Evolutionary conservation across 768 basidiomycete genomes (phyloP), one percentile per base, ranked within the genome.

Genomic region (Podaxis rugospora): DNA sequence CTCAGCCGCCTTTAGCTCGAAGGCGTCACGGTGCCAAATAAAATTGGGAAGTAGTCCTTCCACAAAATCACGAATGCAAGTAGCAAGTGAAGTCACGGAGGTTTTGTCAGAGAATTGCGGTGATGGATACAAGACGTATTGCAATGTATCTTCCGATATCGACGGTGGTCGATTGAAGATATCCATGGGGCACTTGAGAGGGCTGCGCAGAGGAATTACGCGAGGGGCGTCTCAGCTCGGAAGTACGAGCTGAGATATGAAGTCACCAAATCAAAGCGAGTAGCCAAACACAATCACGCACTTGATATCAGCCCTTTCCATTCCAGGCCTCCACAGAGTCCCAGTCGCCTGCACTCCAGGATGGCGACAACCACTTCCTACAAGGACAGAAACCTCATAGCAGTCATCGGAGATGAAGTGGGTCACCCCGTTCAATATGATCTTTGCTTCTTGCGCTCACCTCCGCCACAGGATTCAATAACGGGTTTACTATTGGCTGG

Each of bases 361-460:
- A 86, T 86, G 84, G 75, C 85, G 55, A 74, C 77, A 23, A 76
- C 69, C 61, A 72, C 80, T 57, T 81, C 87, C 44, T 86, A 80
- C 81, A 89, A 90, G 74, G 89, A 96, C 74, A 84, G 96, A 58
- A 90, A 83, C 63, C 78, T 98, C 44, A 83, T 99, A 44, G 96
- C 97, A 36, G 93, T 95, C 71, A 98, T 99, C 66, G 97, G 96
- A 42, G 97, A 98, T 73, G 97, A 99, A 80, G 96, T 95, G 65
- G 58, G 77, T n/a, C 23, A 14, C 23, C n/a, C 36, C 9, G 16
- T 35, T 25, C 32, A 54, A 42, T 21, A 46, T 60, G 47, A 25
- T 16, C 10, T 52, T 44, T 16, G 35, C 7, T 47, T n/a, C 54
- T 54, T 21, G 39, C 68, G 44, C 67, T 51, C 50, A 51, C 58